Conservation (phyloP, 371 early-diverging fungal species). For the Lichtheimia hyalospora region DNA sequence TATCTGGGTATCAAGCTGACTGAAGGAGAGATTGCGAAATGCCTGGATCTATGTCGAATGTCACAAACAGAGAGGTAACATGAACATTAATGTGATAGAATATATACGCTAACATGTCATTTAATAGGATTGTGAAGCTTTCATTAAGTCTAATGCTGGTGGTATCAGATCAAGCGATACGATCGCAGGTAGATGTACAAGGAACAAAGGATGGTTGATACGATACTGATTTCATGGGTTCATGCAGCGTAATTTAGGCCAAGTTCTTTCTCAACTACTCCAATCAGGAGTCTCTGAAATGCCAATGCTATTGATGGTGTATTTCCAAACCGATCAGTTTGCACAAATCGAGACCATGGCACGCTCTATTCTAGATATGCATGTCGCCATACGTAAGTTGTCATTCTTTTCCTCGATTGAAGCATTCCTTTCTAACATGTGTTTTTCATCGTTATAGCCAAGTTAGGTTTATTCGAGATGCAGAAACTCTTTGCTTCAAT, state of each 20-base stretch:
- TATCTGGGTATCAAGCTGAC: slow-evolving; percentile 41
- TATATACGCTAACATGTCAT: not conserved
- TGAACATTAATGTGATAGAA: not conserved
- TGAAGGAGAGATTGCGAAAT: slow-evolving; percentile 24
- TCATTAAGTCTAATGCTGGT: slow-evolving; percentile 4
- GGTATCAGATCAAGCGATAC: slow-evolving; percentile 6
- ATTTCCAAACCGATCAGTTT: slow-evolving; percentile 44
- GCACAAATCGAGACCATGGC: slow-evolving; percentile 34
- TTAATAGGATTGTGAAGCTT: slow-evolving; percentile 1
- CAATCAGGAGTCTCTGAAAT: slow-evolving; percentile 38
- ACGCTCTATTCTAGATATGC: slow-evolving; percentile 40
- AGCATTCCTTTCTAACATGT: not conserved
- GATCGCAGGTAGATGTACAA: slow-evolving; percentile 4
- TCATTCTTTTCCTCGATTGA: not conserved
- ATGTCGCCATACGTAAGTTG: slow-evolving; percentile 46
- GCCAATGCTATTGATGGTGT: slow-evolving; percentile 35
- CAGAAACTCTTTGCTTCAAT: slow-evolving; percentile 33
- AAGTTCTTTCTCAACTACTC: slow-evolving; percentile 23
- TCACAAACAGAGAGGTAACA: slow-evolving; percentile 30
- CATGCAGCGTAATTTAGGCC: slow-evolving; percentile 21
- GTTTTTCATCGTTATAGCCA: slow-evolving; percentile 19
- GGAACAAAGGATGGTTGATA: not conserved
- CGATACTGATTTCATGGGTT: not conserved
- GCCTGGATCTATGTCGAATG: slow-evolving; percentile 20
- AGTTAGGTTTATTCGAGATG: slow-evolving; percentile 48